Conservation (phyloP, 2,329 filamentous ascomycete species). For the Talaromyces sp. region DNA sequence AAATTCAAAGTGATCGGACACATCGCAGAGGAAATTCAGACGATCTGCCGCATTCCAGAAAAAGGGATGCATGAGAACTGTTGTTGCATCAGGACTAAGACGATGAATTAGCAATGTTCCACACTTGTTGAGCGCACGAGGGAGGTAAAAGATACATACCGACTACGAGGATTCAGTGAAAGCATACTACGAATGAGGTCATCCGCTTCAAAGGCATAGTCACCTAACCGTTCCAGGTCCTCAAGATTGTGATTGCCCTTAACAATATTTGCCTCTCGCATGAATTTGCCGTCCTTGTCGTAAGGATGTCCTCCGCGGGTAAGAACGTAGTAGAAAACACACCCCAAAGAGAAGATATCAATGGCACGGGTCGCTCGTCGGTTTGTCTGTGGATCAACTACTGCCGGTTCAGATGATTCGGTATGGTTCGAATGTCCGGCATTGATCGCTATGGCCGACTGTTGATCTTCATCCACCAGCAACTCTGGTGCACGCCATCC, state of each 20-base stretch:
- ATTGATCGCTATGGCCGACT: constrained; percentile 33
- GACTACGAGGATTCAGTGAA: constrained; percentile 60
- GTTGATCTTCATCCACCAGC: constrained; percentile 73
- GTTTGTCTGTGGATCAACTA: constrained; percentile 57
- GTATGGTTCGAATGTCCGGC: constrained; percentile 37
- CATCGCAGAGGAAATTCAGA: constrained; percentile 89
- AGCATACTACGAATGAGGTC: constrained; percentile 85
- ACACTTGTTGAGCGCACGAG: neutral
- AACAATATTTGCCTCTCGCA: constrained; percentile 95
- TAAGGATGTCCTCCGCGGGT: constrained; percentile 91
- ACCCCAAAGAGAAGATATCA: constrained; percentile 93
- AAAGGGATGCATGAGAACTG: constrained; percentile 90
- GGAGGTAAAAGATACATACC: constrained; percentile 37
- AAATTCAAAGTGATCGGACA: constrained; percentile 94
- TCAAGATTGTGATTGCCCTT: constrained; percentile 76
- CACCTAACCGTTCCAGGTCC: constrained; percentile 71
- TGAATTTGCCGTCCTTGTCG: constrained; percentile 89
- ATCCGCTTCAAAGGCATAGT: constrained; percentile 81
- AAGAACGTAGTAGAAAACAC: constrained; percentile 99
- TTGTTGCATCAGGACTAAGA: constrained; percentile 65
- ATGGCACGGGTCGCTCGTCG: constrained; percentile 91
- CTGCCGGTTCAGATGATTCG: constrained; percentile 50
- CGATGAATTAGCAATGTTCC: constrained; percentile 22
- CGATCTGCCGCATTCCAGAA: constrained; percentile 93
- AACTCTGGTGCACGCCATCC: constrained; percentile 97